phyloP scores from a whole-genome alignment of 257 asterid genomes.

The Gentiana dahurica region DNA sequence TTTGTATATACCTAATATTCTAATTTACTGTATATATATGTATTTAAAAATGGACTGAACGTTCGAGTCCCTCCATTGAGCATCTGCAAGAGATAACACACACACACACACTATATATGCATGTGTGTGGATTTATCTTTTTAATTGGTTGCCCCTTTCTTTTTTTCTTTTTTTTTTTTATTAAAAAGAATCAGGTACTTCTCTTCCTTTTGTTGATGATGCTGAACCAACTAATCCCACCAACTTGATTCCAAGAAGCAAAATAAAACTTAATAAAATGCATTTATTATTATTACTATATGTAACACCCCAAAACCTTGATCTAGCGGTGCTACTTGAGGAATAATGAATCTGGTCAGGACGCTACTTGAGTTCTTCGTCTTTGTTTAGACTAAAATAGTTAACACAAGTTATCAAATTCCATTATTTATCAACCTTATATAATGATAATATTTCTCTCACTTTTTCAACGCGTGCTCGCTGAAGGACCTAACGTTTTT shows the following conservation, averaged over 20 bases:
- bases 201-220: neutral
- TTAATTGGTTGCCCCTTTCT: neutral
- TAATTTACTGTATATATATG: neutral
- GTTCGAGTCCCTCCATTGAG: neutral
- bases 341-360: slow-evolving; percentile 4
- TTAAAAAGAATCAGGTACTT: slow-evolving; percentile 11
- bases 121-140: neutral
- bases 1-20: neutral
- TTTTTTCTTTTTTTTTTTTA: neutral
- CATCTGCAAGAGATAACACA: neutral
- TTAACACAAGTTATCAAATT: no score
- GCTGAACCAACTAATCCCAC: neutral
- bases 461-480: no score
- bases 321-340: slow-evolving; percentile 14
- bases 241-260: neutral
- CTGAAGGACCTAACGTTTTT: no score
- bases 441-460: no score
- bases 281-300: slow-evolving; percentile 6
- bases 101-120: neutral
- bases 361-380: neutral
- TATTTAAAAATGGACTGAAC: neutral
- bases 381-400: no score
- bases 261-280: neutral
- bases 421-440: no score
- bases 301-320: slow-evolving; percentile 12